Conservation (phyloP, 176 grass and related monocot species). For the Rhynchospora pubera region DNA sequence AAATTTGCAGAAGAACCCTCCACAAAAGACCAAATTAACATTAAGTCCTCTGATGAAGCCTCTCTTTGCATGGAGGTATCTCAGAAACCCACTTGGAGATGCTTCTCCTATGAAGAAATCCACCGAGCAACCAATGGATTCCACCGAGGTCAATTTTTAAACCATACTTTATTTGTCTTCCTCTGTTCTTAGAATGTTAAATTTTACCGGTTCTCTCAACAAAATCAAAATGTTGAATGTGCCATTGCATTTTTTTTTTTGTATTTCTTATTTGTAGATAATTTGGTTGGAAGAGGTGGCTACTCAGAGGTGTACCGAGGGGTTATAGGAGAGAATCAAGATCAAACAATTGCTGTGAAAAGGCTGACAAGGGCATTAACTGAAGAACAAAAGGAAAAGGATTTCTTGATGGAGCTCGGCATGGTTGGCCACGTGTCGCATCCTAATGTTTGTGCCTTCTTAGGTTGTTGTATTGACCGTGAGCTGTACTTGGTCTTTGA, state of each 20-base stretch:
- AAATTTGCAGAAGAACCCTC: slow-evolving; percentile 11
- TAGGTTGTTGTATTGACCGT: slow-evolving; percentile 78
- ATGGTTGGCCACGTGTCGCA: slow-evolving; percentile 67
- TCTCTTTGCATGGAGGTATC: slow-evolving; percentile 12
- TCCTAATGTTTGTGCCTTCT: slow-evolving; percentile 69
- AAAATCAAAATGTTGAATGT: not conserved
- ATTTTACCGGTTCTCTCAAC: not conserved
- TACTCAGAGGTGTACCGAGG: slow-evolving; percentile 92
- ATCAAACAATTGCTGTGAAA: slow-evolving; percentile 64
- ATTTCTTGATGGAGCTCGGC: slow-evolving; percentile 84
- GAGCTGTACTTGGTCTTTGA: slow-evolving; percentile 79
- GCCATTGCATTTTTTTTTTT: not conserved
- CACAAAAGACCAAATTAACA: not conserved
- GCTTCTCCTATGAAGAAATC: slow-evolving; percentile 72
- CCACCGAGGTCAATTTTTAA: slow-evolving; percentile 23
- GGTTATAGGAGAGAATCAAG: slow-evolving; percentile 34
- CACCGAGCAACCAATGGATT: slow-evolving; percentile 45
- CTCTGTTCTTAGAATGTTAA: not conserved
- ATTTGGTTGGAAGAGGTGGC: slow-evolving; percentile 78
- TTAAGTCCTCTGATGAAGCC: not conserved
- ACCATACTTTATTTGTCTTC: not conserved
- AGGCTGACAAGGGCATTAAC: slow-evolving; percentile 44
- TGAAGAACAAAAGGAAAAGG: slow-evolving; percentile 73
- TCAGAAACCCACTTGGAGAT: slow-evolving; percentile 45
- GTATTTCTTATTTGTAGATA: slow-evolving; percentile 25